Base-by-base conservation (phyloP, 1,284 basidiomycete species). In the Wolfiporia cocos region DNA sequence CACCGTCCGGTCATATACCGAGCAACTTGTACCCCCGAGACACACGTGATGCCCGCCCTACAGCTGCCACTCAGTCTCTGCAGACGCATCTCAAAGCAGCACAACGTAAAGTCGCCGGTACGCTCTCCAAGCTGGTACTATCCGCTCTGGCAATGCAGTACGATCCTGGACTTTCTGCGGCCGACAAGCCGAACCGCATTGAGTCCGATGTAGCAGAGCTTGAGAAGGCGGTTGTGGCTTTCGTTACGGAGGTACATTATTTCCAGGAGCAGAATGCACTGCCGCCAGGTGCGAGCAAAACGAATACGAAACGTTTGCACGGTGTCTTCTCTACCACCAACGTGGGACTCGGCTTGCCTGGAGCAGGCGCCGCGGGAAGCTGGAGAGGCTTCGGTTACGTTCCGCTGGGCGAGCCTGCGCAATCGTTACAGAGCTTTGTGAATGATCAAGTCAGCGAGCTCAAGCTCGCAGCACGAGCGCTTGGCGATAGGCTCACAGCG, bases 341-440 rank as follows among this genome's bases (percentile, higher is more conserved):
- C 49, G 62, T 90, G 40, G 87, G 86, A 1, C 61, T 78, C 14
- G 84, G 85, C n/a, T 65, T 87, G 21, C 73, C 84, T 38, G 86
- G 86, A 15, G 81, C 78, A 10, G 86, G 86, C 6, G 66, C 70
- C 41, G 84, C 70, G 21, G 85, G 71, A 5, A 65, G 66, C 20
- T 89, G 86, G 86, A 85, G 76, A 53, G 87, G 86, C n/a, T 83
- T 86, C 49, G 86, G 86, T 21, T 89, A 80, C 70, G 72, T 85
- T 26, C 67, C 74, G 18, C 57, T 73, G 21, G 70, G 72, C 33
- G 72, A 76, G 22, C 67, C 67, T 7, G 64, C 65, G 15, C 68
- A 71, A 21, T 61, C 69, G 26, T 65, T 69, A 49, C 71, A 65
- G 37, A 54, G 69, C 11, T 62, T 88, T 38, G 65, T 66, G 21